A percentile compares a stretch with the other conserved stretches of the same genome.
These are phyloP conservation scores for Prunus kanzakura DNA, from an alignment of 306 rosid genomes.

Conservation along the genomic window DNA sequence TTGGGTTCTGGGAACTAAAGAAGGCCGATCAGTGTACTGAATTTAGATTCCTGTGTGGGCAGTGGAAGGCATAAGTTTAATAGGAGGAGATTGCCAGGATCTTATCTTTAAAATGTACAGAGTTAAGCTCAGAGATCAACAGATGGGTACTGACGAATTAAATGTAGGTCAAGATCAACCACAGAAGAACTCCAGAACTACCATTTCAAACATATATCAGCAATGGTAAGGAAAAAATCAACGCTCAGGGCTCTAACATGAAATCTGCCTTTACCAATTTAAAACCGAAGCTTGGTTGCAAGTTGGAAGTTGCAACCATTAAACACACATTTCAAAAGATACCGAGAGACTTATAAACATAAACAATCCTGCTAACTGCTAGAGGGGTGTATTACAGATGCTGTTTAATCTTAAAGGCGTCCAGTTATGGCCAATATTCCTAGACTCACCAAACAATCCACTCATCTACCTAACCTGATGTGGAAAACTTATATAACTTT, in stretches of 20 bases:
- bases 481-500: not conserved
- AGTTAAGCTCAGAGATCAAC: slow-evolving; percentile 8
- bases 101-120: not conserved
- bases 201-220: not conserved
- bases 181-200: not conserved
- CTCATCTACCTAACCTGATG: not conserved
- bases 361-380: not conserved
- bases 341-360: not conserved
- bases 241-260: not conserved
- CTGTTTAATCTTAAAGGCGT: not conserved
- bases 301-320: not conserved
- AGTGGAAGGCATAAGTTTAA: not conserved
- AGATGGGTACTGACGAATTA: not conserved
- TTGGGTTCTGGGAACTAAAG: not conserved
- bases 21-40: slow-evolving; percentile 4
- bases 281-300: not conserved
- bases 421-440: not conserved
- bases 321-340: not conserved
- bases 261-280: not conserved
- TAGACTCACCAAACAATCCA: not conserved
- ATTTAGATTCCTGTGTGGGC: not conserved
- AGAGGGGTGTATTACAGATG: not conserved
- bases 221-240: not conserved
- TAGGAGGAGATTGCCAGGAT: not conserved
- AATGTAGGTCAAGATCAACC: not conserved